A percentile compares a stretch with the other conserved stretches of the same genome.
Conservation (phyloP, 2,329 filamentous ascomycete species). For the Colletotrichum simmondsii region DNA sequence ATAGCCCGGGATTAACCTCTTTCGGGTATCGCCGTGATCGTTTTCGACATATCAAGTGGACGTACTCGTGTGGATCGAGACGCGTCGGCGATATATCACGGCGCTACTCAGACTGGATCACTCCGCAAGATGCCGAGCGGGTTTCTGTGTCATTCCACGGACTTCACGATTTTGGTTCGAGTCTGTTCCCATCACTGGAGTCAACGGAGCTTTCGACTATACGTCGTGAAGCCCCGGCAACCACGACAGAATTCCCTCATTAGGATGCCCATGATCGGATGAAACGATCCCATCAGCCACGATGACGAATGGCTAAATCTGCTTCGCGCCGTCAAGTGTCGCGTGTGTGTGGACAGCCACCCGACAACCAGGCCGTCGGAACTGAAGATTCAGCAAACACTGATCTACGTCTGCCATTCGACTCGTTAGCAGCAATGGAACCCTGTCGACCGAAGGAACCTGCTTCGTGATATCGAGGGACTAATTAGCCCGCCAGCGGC, state of each 20-base stretch:
- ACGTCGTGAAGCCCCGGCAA: neutral
- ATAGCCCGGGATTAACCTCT: neutral
- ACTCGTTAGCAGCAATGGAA: neutral
- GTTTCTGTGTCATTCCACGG: neutral
- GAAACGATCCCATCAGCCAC: conserved; percentile 16
- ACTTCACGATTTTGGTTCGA: neutral
- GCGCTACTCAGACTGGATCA: neutral
- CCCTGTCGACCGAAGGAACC: neutral
- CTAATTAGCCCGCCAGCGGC: neutral
- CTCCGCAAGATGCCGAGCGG: neutral
- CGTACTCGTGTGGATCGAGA: neutral
- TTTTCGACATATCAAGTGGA: neutral
- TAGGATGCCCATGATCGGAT: neutral
- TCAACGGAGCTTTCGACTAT: neutral
- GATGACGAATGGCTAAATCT: conserved; percentile 9
- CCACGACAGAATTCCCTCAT: neutral
- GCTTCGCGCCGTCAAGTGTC: conserved; percentile 17
- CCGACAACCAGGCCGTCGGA: conserved; percentile 4
- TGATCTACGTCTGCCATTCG: neutral
- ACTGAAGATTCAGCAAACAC: neutral
- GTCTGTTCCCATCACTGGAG: neutral
- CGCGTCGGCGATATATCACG: neutral
- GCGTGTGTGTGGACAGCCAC: conserved; percentile 21
- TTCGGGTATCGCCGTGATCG: neutral
- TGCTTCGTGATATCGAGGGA: neutral